Base-by-base conservation (phyloP, 805 yeast genomes). In the Metschnikowia similis region DNA sequence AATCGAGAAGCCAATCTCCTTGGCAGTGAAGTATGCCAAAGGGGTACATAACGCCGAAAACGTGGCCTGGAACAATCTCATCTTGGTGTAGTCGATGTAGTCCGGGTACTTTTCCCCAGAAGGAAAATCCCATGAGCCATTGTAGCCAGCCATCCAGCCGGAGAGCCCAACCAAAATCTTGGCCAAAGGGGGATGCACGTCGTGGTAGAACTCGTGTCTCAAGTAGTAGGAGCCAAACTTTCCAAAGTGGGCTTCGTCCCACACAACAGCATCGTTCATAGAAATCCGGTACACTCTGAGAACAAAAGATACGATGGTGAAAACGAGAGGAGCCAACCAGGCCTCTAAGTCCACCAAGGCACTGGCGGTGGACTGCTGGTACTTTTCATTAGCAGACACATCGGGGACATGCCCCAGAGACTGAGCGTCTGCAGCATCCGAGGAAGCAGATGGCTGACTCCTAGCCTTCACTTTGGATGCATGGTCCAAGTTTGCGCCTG, bases 211-310 rank as follows among this genome's bases (percentile, higher is more conserved):
- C 61, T 89, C 96, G 58, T 89, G 94, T 57, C 74, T 84, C 54
- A 92, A 74, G 68, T 92, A 92, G 66, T 89, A 85, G 10, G 96
- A 85, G 31, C 97, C 98, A 66, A 92, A 92, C 66, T 92, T 94
- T 46, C 97, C 99, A 67, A 92, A 92, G 72, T 91, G 97, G 37
- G 97, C 97, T 66, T 90, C 97, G 70, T 90, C 97, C 96, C 96
- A 87, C 8, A 86, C 85, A 43, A 87, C 92, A 48, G 74, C 75
- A 45, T 78, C 66, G 50, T 82, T 87, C 49, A 78, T 74, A 48
- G 87, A 86, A 57, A 92, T 85, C 54, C 78, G 74, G 71, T 87
- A 84, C 66, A 90, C 81, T 59, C 98, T 81, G 38, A 89, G 77
- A 21, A 77, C 78, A 59, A 91, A 86, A 8, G 94, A 83, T 16